Conservation (phyloP, 305 asterid genomes). For the Plantago rigida region DNA sequence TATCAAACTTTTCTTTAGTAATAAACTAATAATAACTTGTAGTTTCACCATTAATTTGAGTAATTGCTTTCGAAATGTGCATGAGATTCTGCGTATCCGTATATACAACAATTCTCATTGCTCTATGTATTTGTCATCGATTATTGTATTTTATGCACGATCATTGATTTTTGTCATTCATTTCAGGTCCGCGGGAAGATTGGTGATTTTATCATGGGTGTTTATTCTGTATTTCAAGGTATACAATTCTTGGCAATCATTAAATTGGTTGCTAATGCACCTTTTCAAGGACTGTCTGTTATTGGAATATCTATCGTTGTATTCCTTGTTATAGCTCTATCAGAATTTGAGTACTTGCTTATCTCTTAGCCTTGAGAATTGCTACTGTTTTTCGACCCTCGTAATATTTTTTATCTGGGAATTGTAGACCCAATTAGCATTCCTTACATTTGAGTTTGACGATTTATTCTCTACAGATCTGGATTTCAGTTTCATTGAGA, state of each 20-base stretch:
- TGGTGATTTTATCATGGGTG: slow-evolving; percentile 55
- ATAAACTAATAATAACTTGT: no score
- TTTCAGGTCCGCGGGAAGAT: slow-evolving; percentile 69
- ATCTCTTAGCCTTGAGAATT: no score
- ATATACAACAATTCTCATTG: not conserved
- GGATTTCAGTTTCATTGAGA: slow-evolving; percentile 86
- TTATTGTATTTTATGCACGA: not conserved
- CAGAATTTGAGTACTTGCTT: not conserved
- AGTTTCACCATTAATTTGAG: not conserved
- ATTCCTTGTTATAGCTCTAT: no score
- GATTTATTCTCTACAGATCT: slow-evolving; percentile 43
- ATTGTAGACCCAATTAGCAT: not conserved
- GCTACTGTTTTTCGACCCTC: not conserved
- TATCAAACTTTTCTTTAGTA: not conserved
- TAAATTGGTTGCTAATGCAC: slow-evolving; percentile 3
- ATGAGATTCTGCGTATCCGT: not conserved
- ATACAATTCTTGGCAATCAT: slow-evolving; percentile 20
- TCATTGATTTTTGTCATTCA: slow-evolving; percentile 24
- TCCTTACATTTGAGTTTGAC: slow-evolving; percentile 10
- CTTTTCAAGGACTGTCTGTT: not conserved
- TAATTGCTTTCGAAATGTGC: not conserved
- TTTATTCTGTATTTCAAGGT: slow-evolving; percentile 69
- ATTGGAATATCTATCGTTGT: no score
- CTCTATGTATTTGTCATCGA: no score
- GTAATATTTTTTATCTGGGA: not conserved